Evolutionary conservation across 1,139 yeast species (phyloP).

Genomic region (Lodderomyces margitis): DNA sequence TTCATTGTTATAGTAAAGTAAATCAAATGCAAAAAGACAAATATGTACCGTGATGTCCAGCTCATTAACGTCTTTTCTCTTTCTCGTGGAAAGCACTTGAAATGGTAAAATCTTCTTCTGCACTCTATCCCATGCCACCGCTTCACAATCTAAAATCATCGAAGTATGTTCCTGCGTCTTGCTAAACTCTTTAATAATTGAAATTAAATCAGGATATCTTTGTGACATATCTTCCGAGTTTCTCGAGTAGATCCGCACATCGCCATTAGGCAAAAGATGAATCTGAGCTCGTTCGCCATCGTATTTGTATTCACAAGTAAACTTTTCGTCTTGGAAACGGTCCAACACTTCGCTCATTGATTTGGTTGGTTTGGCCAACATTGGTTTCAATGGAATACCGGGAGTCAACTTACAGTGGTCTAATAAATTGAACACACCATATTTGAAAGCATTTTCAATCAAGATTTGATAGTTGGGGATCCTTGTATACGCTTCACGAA

Average conservation of each 20-base stretch:
- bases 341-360: slow-evolving; percentile 87
- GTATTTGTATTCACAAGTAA: slow-evolving; percentile 94
- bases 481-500: slow-evolving; percentile 84
- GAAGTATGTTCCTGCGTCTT: slow-evolving; percentile 38
- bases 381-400: slow-evolving; percentile 94
- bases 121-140: slow-evolving; percentile 95
- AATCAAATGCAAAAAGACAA: slow-evolving; percentile 89
- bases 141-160: slow-evolving; percentile 89
- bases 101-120: slow-evolving; percentile 80
- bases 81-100: slow-evolving; percentile 88
- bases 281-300: slow-evolving; percentile 98
- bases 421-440: slow-evolving; percentile 65
- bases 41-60: slow-evolving; percentile 87
- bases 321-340: slow-evolving; percentile 77
- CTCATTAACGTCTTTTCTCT: slow-evolving; percentile 87
- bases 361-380: slow-evolving; percentile 98
- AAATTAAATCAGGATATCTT: slow-evolving; percentile 85
- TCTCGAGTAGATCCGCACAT: slow-evolving; percentile 79
- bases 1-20: slow-evolving; percentile 69
- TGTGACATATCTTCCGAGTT: slow-evolving; percentile 97
- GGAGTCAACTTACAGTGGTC: slow-evolving; percentile 78
- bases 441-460: slow-evolving; percentile 59
- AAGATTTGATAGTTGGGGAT: slow-evolving; percentile 88
- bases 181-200: slow-evolving; percentile 63
- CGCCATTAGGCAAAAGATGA: slow-evolving; percentile 68